Evolutionary conservation across 345 rosid genomes (phyloP).

Genomic region (Gossypium anomalum): DNA sequence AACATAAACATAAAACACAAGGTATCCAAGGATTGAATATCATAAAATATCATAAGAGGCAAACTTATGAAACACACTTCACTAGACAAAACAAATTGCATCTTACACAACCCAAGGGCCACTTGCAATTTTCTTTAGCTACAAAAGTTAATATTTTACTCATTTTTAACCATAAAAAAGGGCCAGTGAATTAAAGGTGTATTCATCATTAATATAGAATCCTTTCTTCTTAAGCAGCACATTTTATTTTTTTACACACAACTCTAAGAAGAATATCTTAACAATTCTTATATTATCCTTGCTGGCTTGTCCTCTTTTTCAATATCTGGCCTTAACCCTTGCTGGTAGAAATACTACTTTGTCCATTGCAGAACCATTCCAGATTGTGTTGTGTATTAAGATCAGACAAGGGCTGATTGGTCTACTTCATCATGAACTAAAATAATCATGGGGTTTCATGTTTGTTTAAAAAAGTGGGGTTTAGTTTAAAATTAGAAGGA

Average conservation of each 20-base stretch:
- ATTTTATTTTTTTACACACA: constrained; percentile 10
- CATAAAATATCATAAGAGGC: neutral
- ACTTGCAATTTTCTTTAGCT: constrained; percentile 14
- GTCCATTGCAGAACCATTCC: constrained; percentile 15
- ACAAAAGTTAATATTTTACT: neutral
- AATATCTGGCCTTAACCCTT: neutral
- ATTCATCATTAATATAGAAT: constrained; percentile 18
- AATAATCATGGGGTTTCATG: neutral
- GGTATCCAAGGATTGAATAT: constrained; percentile 5
- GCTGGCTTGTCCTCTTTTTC: neutral
- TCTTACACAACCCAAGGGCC: neutral
- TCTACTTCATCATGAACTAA: neutral
- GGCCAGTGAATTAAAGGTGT: constrained; percentile 16
- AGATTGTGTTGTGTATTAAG: neutral
- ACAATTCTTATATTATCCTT: neutral
- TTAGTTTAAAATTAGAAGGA: constrained; percentile 25
- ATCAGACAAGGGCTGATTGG: constrained; percentile 14
- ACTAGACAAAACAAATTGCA: neutral
- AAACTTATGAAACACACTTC: constrained; percentile 6
- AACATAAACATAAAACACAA: neutral
- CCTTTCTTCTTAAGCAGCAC: constrained; percentile 9
- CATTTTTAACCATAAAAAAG: neutral
- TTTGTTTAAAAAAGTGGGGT: neutral
- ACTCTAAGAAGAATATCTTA: constrained; percentile 13
- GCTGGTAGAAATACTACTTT: constrained; percentile 2